Percentiles rank a stretch among this genome's conserved stretches.
phyloP scores from a whole-genome alignment of 257 asterid species.

The Solanum chiquidenum region DNA sequence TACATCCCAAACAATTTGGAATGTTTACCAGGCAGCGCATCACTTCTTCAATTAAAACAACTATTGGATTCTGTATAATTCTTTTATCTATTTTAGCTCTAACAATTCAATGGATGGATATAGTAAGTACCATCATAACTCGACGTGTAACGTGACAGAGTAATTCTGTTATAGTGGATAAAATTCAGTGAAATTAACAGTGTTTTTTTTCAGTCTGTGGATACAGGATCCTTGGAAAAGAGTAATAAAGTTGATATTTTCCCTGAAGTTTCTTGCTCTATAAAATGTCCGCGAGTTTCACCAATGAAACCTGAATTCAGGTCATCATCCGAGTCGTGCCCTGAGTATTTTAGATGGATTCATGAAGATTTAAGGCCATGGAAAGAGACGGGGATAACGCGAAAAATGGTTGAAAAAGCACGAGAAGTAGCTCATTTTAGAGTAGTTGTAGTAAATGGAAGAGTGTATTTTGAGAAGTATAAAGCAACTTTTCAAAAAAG shows the following conservation, averaged over 20 bases:
- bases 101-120: slow-evolving; percentile 38
- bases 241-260: slow-evolving; percentile 1
- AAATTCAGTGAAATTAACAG: background rate
- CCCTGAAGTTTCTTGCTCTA: slow-evolving; percentile 40
- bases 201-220: slow-evolving; percentile 23
- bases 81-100: slow-evolving; percentile 23
- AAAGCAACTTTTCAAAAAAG: slow-evolving; percentile 58
- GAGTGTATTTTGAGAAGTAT: slow-evolving; percentile 42
- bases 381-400: slow-evolving; percentile 50
- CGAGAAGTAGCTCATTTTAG: slow-evolving; percentile 39
- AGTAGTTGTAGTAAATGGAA: slow-evolving; percentile 43
- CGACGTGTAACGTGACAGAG: background rate
- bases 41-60: slow-evolving; percentile 17
- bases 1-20: background rate
- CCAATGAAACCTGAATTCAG: background rate
- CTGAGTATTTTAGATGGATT: slow-evolving; percentile 76
- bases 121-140: slow-evolving; percentile 27
- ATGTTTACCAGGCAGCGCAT: slow-evolving; percentile 25
- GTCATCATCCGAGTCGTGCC: slow-evolving; percentile 28
- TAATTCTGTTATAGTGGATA: background rate
- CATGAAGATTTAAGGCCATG: slow-evolving; percentile 79
- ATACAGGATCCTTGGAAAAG: slow-evolving; percentile 20
- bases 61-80: slow-evolving; percentile 22
- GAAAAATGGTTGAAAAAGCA: slow-evolving; percentile 41
- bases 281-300: slow-evolving; percentile 31